Conservation (phyloP, 2,329 filamentous ascomycete genomes). For the Akanthomyces muscarius region DNA sequence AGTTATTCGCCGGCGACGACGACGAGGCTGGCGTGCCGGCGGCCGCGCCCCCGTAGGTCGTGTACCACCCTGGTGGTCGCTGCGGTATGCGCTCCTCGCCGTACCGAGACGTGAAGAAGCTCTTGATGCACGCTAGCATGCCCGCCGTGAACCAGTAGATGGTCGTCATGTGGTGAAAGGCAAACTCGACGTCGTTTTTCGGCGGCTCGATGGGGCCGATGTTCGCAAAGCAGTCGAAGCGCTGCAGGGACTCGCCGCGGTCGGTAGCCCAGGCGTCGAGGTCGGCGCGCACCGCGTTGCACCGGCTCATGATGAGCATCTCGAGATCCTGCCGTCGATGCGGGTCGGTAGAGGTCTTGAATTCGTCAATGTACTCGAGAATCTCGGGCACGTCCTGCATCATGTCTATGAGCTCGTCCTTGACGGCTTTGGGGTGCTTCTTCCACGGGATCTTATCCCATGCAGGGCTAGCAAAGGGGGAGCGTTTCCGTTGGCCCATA, state of each 20-base stretch:
- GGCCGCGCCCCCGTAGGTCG: neutral
- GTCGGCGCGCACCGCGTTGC: constrained; percentile 11
- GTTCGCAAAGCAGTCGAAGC: constrained; percentile 18
- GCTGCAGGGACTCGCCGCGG: constrained; percentile 12
- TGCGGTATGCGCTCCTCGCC: constrained; percentile 5
- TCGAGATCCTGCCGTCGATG: neutral
- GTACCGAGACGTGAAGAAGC: constrained; percentile 12
- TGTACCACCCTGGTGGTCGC: constrained; percentile 6
- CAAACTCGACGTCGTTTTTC: constrained; percentile 19
- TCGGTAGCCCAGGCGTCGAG: constrained; percentile 19
- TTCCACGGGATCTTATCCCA: constrained; percentile 34
- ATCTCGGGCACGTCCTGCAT: constrained; percentile 28
- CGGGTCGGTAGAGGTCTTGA: constrained; percentile 21
- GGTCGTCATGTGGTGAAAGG: constrained; percentile 17
- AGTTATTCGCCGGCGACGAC: neutral
- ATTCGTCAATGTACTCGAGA: constrained; percentile 26
- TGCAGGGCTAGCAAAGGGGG: constrained; percentile 26
- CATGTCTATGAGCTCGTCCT: constrained; percentile 30
- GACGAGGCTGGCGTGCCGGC: neutral
- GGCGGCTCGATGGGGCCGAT: constrained; percentile 17
- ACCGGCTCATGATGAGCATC: constrained; percentile 18
- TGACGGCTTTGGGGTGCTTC: constrained; percentile 26
- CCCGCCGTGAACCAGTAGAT: constrained; percentile 20
- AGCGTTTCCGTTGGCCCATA: constrained; percentile 21
- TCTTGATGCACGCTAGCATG: constrained; percentile 11